Evolutionary conservation across 2,329 filamentous ascomycete genomes (phyloP), one percentile per base, ranked within the genome.

Genomic region (Nemania sp.): DNA sequence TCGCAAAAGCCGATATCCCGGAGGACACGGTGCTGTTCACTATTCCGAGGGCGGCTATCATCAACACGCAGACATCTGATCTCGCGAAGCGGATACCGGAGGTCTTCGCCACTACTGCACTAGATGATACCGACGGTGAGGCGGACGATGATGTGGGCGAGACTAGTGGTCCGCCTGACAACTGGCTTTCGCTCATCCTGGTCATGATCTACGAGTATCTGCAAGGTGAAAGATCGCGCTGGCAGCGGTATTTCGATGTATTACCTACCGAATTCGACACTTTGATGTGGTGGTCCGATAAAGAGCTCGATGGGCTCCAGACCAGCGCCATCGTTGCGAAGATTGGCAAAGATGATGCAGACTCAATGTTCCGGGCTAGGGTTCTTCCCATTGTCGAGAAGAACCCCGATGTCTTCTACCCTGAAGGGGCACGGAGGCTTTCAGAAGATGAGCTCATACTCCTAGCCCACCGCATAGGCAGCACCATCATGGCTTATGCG

Each of bases 401-500:
- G 5, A 77, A 88, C 64, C 75, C 80, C 5, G 60, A 75, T 3
- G 72, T 86, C 1, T 89, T 89, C 65, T 85, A 82, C 49, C 78
- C 81, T 0, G 70, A 70, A 0, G 78, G 77, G 0, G 74, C 80
- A 72, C 71, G 68, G 5, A 72, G 69, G 1, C 76, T 82, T 6
- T 76, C 72, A 13, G 86, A 88, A 27, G 79, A 80, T 1, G 79
- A 85, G 26, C 77, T 89, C 1, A 70, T 87, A 1, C 69, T 72
- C 7, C 76, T 89, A 20, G 91, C 92, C 60, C 93, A 97, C 77
- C 86, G 89, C 8, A 94, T 97, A 90, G 94, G 92, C 1, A 94
- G 91, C 68, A 89, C 92, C 18, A 95, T 97, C 72, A 97, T 97
- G 93, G 91, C 93, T 0, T 97, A 97, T 77, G 93, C 93, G 0